Evolutionary conservation across 225 moss, liverwort and hornwort species (phyloP).

Genomic region (Pleurozium schreberi): DNA sequence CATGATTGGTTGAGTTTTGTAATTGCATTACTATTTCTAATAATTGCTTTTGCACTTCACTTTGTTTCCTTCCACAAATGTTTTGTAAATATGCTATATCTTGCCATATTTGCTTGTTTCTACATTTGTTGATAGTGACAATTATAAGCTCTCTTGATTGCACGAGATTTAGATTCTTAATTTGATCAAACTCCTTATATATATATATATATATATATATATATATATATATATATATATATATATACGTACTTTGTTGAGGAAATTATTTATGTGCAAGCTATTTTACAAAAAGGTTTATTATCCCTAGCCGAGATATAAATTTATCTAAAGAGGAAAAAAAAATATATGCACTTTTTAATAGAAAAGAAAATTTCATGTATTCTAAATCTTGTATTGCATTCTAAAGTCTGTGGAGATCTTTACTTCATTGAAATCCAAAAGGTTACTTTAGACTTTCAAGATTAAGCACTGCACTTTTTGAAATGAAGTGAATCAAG

Average conservation of each 20-base stretch:
- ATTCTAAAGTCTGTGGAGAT: neutral
- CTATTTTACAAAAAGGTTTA: no score
- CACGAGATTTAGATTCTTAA: neutral
- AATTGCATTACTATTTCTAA: neutral
- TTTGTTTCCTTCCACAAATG: neutral
- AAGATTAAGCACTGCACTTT: neutral
- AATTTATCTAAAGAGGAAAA: no score
- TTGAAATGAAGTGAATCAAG: neutral
- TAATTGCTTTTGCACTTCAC: neutral
- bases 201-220: no score
- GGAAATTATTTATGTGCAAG: no score
- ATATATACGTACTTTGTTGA: no score
- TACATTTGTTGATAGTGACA: no score
- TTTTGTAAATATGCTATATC: neutral
- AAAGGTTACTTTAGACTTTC: neutral
- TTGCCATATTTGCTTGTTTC: neutral
- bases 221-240: no score
- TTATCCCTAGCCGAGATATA: no score
- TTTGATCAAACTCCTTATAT: neutral
- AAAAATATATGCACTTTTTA: neutral
- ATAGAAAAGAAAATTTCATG: neutral
- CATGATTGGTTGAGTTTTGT: neutral
- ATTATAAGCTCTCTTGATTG: rapidly evolving
- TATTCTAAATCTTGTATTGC: neutral
- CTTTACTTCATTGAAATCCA: neutral